Evolutionary conservation across 2,329 filamentous ascomycete genomes (phyloP), one percentile per base, ranked within the genome.

Genomic region (Fusarium bulbicola): DNA sequence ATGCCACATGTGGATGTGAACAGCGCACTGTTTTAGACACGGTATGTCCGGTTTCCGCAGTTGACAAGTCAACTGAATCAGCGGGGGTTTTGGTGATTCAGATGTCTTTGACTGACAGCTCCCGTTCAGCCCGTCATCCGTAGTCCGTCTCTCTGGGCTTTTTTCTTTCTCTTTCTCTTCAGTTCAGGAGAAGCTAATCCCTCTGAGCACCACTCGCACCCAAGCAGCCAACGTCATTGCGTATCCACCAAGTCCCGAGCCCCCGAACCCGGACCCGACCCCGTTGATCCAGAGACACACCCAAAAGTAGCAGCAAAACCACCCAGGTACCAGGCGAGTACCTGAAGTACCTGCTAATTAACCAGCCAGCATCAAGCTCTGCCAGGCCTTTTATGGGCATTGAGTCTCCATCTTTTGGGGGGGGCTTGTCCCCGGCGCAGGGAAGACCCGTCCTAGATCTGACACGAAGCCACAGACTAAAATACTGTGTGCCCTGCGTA

Each of bases 381-480:
- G 24, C 21, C 46, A 59, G 50, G 59, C 39, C 57, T 66, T 59
- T 54, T 59, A 61, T 71, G 71, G 67, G 45, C 24, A 49, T 37
- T 37, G 37, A 59, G 60, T 68, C 73, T 57, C 66, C 66, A 59
- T 70, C 62, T 67, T 50, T 64, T 61, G 56, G 56, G 72, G 42
- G 42, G 62, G 59, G 59, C 67, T 69, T 76, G 58, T 72, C 64
- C 56, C 67, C 54, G 45, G 72, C 66, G 68, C 75, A 78, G 75
- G 75, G 75, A 74, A 75, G 74, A 71, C 72, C 75, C 70, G 73
- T 77, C 67, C 68, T 63, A 76, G 75, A 78, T 78, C 76, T 78
- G 76, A 78, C 76, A 78, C 76, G 76, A 72, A 72, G 76, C 74
- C 71, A 75, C 76, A 72, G 70, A 61, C 70, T 73, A 73, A 73